Base-by-base conservation (phyloP, 1,139 yeast genomes). In the Citeromyces hawaiiensis region DNA sequence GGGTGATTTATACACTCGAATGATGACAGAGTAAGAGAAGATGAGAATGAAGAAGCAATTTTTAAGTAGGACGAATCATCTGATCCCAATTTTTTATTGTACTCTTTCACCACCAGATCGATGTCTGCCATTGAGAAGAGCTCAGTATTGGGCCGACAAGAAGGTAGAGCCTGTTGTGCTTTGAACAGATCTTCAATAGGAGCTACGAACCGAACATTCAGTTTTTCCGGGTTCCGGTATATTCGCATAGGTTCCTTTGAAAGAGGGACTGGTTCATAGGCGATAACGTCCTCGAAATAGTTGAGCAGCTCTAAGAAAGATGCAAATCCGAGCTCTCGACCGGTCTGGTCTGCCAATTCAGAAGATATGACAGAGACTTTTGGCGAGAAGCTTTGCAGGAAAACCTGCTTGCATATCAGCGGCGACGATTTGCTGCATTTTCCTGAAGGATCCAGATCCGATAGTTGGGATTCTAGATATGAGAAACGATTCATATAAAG, bases 1-100 rank as follows among this genome's bases (percentile, higher is more conserved):
- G 98, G 97, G 54, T 91, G 97, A 48, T 85, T 81, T 54, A 88
- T 81, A 2, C 91, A 79, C 55, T 91, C 97, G 55, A 85, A 87
- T 1, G 94, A 81, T 2, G 86, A 76, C 4, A 83, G 63, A 18
- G 70, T 69, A 31, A 74, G 69, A 11, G 82, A 68, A 0, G 88
- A 68, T 18, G 83, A 64, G 21, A 83, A 55, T 45, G 76, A 70
- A 37, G 79, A 68, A 46, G 83, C 68, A 47, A 78, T 68, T 38
- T 71, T 70, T 44, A 72, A 59, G 50, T 79, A 83, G n/a, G 81
- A 55, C 4, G 73, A 63, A 36, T 61, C 64, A 40, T 63, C 23
- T 14, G 8, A 9, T 3, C n/a, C 23, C 6, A 23, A 9, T 9
- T 11, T 34, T 5, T 34, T 23, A 9, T 8, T 14, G 13, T 34